phyloP scores from a whole-genome alignment of 371 early-diverging fungal genomes.

The Lichtheimia hyalospora region DNA sequence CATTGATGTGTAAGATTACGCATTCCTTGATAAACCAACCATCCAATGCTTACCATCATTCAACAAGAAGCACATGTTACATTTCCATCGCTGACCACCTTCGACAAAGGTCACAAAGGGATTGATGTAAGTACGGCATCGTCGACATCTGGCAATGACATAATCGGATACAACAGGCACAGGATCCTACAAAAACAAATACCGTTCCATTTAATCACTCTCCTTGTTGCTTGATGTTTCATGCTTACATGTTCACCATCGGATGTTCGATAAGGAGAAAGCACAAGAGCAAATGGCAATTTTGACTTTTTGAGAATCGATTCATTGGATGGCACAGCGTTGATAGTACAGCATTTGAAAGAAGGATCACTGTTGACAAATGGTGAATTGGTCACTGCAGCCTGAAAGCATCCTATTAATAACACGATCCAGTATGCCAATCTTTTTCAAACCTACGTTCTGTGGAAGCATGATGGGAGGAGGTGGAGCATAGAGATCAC shows the following conservation, averaged over 20 bases:
- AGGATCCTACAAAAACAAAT: conserved; percentile 53
- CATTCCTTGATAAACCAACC: neutral
- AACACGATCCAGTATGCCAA: neutral
- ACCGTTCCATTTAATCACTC: neutral
- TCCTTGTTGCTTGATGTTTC: neutral
- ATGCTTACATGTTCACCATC: conserved; percentile 41
- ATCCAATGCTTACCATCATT: conserved; percentile 71
- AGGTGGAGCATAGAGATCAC: conserved; percentile 49
- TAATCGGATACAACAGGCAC: conserved; percentile 83
- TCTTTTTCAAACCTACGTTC: conserved; percentile 34
- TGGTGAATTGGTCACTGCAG: conserved; percentile 67
- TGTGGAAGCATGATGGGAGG: conserved; percentile 63
- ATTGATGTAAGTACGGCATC: conserved; percentile 95
- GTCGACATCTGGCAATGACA: conserved; percentile 89
- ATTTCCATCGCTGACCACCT: conserved; percentile 92
- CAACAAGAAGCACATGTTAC: conserved; percentile 88
- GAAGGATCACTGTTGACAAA: conserved; percentile 67
- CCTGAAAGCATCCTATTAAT: conserved; percentile 28
- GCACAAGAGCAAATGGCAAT: conserved; percentile 84
- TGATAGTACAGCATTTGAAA: conserved; percentile 86
- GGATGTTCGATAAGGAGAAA: conserved; percentile 76
- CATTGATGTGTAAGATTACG: too few species aligned
- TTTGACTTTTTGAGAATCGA: conserved; percentile 78
- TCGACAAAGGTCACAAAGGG: conserved; percentile 93
- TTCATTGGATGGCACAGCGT: conserved; percentile 82